Evolutionary conservation across 2,329 filamentous ascomycete genomes (phyloP).

Genomic region (Waltergamsia citrina): DNA sequence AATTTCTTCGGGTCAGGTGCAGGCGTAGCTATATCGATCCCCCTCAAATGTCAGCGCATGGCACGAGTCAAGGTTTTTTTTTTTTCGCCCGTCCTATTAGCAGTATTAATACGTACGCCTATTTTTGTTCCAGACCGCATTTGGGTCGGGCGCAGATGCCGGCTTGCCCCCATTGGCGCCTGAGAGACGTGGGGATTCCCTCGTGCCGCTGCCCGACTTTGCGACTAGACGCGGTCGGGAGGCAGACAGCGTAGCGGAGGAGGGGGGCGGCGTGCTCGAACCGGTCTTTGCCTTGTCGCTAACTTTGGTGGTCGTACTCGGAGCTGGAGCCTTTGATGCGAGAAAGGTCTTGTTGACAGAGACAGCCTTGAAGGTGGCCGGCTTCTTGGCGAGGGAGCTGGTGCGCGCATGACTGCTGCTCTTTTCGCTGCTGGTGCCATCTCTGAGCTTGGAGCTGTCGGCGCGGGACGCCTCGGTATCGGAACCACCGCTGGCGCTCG

Average conservation of each 20-base stretch:
- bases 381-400: constrained; percentile 59
- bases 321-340: constrained; percentile 52
- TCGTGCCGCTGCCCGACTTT: constrained; percentile 56
- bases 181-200: constrained; percentile 37
- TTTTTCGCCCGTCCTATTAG: background rate
- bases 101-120: constrained; percentile 47
- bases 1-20: constrained; percentile 70
- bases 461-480: constrained; percentile 64
- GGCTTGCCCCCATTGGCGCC: constrained; percentile 48
- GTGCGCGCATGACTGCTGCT: constrained; percentile 50
- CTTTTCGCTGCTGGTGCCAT: no score
- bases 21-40: constrained; percentile 52
- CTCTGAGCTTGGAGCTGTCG: constrained; percentile 42
- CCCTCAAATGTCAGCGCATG: constrained; percentile 14
- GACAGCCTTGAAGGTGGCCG: constrained; percentile 72
- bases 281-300: constrained; percentile 39
- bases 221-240: constrained; percentile 66
- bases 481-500: constrained; percentile 64
- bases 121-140: constrained; percentile 83
- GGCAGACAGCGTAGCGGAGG: constrained; percentile 35
- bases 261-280: constrained; percentile 34
- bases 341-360: constrained; percentile 81
- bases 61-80: background rate
- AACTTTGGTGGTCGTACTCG: constrained; percentile 35
- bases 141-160: constrained; percentile 57